phyloP scores from a whole-genome alignment of 108 stramenopile species.

The Tribonema minus region DNA sequence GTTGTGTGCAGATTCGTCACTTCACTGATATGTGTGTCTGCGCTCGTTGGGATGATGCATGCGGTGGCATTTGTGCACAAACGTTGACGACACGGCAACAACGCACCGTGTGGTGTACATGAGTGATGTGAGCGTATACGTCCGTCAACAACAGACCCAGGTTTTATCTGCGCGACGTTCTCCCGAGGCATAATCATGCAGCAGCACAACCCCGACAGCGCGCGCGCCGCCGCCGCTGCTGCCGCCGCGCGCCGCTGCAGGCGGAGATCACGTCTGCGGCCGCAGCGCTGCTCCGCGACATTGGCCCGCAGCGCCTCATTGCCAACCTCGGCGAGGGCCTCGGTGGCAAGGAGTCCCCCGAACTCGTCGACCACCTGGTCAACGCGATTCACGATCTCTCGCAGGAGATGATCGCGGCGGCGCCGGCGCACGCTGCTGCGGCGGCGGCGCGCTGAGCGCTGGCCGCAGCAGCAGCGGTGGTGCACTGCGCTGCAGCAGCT shows the following conservation, averaged over 20 bases:
- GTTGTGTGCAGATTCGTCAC: too few species aligned
- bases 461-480: too few species aligned
- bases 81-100: background rate
- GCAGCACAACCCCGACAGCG: too few species aligned
- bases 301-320: conserved; percentile 81
- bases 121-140: background rate
- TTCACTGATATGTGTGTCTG: background rate
- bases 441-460: too few species aligned
- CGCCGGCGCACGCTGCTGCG: background rate
- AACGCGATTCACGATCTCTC: conserved; percentile 80
- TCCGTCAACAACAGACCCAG: background rate
- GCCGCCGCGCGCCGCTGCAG: background rate
- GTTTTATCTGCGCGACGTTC: background rate
- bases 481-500: too few species aligned
- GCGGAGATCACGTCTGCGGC: background rate
- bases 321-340: conserved; percentile 91
- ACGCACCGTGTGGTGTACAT: background rate
- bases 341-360: conserved; percentile 82
- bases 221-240: background rate
- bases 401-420: conserved; percentile 34
- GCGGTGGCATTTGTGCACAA: background rate
- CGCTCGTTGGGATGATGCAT: too few species aligned
- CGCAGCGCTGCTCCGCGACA: conserved; percentile 65
- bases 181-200: background rate
- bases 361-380: conserved; percentile 75